These are phyloP conservation scores for Xylogone sp. DNA, from an alignment of 2,329 filamentous ascomycete genomes.

Conservation along the genomic window DNA sequence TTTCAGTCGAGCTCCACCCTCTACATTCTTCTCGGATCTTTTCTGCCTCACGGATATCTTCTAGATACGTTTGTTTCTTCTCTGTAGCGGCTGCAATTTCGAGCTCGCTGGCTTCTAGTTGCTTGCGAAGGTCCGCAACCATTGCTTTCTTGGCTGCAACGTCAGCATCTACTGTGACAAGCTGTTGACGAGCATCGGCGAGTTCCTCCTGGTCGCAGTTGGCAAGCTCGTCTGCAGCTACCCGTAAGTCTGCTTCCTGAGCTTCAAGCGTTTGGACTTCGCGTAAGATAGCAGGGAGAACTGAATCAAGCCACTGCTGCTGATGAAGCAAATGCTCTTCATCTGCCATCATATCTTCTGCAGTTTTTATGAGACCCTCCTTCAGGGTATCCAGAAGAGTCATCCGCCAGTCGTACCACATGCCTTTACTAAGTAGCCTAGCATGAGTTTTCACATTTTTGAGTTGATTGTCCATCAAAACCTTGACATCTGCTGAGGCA, in stretches of 20 bases:
- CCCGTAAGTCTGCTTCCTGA: conserved; percentile 65
- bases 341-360: conserved; percentile 73
- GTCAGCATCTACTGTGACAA: conserved; percentile 62
- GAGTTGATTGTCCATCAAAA: conserved; percentile 93
- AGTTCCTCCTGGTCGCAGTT: conserved; percentile 80
- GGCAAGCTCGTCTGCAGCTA: conserved; percentile 69
- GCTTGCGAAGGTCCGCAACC: conserved; percentile 61
- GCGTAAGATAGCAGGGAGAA: conserved; percentile 62
- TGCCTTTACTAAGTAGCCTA: conserved; percentile 83
- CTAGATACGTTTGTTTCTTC: conserved; percentile 64
- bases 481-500: conserved; percentile 76
- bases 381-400: conserved; percentile 78
- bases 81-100: conserved; percentile 59
- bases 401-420: conserved; percentile 98
- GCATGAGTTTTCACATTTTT: conserved; percentile 96
- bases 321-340: conserved; percentile 63
- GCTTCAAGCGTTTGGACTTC: conserved; percentile 57
- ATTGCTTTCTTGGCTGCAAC: conserved; percentile 66
- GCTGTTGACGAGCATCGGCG: conserved; percentile 63
- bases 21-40: conserved; percentile 81
- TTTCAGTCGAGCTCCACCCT: conserved; percentile 82
- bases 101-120: conserved; percentile 64
- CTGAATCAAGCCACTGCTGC: conserved; percentile 61
- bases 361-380: conserved; percentile 72
- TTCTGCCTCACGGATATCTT: conserved; percentile 79